Percentiles rank a stretch among this genome's conserved stretches.
phyloP scores from a whole-genome alignment of 2,329 filamentous ascomycete genomes.

The Cryphonectria parasitica region DNA sequence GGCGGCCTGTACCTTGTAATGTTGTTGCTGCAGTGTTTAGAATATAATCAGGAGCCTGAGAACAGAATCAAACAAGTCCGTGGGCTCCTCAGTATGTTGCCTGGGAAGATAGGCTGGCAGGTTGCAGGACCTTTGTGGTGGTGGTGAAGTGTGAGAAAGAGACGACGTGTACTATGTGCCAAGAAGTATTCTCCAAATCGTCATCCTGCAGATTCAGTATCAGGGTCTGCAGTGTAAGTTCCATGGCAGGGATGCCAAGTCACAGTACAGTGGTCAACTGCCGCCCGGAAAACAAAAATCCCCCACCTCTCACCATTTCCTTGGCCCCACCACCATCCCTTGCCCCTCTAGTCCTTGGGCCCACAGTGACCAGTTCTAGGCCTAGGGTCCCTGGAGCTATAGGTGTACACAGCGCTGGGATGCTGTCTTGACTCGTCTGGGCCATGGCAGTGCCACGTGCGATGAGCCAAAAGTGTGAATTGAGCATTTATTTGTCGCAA shows the following conservation, averaged over 20 bases:
- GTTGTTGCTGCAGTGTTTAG: neutral
- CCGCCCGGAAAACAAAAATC: neutral
- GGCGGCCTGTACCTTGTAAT: neutral
- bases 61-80: neutral
- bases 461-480: neutral
- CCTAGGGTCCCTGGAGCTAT: neutral
- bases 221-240: neutral
- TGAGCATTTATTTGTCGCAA: neutral
- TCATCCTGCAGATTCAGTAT: neutral
- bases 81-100: neutral
- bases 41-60: neutral
- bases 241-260: conserved; percentile 4
- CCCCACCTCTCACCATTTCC: neutral
- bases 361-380: neutral
- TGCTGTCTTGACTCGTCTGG: neutral
- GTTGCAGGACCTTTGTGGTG: neutral
- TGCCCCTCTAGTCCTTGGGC: neutral
- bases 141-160: neutral
- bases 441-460: conserved; percentile 11
- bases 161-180: neutral
- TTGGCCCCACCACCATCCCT: neutral
- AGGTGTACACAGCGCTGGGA: neutral
- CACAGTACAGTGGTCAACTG: neutral
- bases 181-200: neutral
- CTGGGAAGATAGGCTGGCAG: neutral